Percentiles rank a stretch among this genome's conserved stretches.
phyloP scores from a whole-genome alignment of 805 yeast genomes.

The Hanseniaspora guilliermondii region DNA sequence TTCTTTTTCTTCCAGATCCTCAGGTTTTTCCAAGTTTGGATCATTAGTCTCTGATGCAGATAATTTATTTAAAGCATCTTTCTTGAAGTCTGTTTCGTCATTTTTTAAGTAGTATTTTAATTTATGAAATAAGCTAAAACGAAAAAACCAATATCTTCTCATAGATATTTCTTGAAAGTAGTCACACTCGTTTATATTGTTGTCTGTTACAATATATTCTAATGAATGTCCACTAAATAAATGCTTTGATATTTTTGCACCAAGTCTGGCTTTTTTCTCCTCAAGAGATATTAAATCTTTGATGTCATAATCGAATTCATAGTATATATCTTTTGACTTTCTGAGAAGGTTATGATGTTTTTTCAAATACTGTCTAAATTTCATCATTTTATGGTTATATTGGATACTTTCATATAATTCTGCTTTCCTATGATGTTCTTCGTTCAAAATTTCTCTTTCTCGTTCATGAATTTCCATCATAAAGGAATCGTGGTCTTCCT shows the following conservation, averaged over 20 bases:
- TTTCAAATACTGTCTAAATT: neutral
- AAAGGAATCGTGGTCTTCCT: neutral
- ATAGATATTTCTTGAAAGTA: neutral
- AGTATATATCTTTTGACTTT: neutral
- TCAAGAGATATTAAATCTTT: conserved; percentile 1
- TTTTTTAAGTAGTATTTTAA: neutral
- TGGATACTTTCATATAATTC: neutral
- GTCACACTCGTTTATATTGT: conserved; percentile 3
- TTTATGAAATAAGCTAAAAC: conserved; percentile 10
- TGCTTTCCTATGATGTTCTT: neutral
- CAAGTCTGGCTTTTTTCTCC: neutral
- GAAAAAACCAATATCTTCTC: conserved; percentile 9
- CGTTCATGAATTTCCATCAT: neutral
- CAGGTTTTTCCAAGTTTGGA: neutral
- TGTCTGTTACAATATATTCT: conserved; percentile 3
- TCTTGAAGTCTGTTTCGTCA: neutral
- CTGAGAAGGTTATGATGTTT: neutral
- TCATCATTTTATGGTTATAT: neutral
- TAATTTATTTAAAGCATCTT: neutral
- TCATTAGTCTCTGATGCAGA: too few species aligned
- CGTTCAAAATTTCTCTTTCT: neutral
- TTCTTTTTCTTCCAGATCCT: neutral
- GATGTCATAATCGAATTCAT: neutral
- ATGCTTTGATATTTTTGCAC: neutral
- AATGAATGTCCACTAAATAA: conserved; percentile 1